phyloP scores from a whole-genome alignment of 106 monocot genomes.

The Apostasia shenzhenica region DNA sequence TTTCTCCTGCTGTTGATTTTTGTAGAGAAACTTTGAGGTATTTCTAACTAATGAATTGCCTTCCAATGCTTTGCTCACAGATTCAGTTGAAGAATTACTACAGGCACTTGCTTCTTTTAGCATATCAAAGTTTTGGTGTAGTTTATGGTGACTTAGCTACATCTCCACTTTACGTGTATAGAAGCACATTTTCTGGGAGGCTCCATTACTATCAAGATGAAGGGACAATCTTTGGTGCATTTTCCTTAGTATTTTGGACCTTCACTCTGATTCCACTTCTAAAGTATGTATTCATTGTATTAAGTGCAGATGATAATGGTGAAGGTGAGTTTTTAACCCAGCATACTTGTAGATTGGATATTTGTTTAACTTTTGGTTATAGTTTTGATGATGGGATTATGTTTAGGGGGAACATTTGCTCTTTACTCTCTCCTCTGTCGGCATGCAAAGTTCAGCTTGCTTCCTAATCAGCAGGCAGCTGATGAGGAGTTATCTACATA shows the following conservation, averaged over 20 bases:
- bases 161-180: conserved; percentile 58
- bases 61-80: not conserved
- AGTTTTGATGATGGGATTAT: not conserved
- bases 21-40: too few species aligned
- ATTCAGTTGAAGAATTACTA: conserved; percentile 14
- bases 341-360: not conserved
- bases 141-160: conserved; percentile 58
- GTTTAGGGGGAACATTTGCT: conserved; percentile 53
- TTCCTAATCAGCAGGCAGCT: conserved; percentile 64
- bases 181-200: conserved; percentile 36
- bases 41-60: too few species aligned
- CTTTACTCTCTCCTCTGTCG: conserved; percentile 63
- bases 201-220: conserved; percentile 28
- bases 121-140: conserved; percentile 60
- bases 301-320: conserved; percentile 62
- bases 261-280: conserved; percentile 42
- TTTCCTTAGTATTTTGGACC: conserved; percentile 57
- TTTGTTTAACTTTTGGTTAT: not conserved
- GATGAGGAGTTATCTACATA: conserved; percentile 66
- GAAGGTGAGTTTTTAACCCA: conserved; percentile 30
- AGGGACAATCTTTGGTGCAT: conserved; percentile 33
- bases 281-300: conserved; percentile 41
- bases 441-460: conserved; percentile 56
- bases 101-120: conserved; percentile 30
- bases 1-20: too few species aligned